Percentiles rank a stretch among this genome's conserved stretches.
These are phyloP conservation scores for Heracleum sosnowskyi DNA, from an alignment of 129 eudicot species.

Conservation along the genomic window DNA sequence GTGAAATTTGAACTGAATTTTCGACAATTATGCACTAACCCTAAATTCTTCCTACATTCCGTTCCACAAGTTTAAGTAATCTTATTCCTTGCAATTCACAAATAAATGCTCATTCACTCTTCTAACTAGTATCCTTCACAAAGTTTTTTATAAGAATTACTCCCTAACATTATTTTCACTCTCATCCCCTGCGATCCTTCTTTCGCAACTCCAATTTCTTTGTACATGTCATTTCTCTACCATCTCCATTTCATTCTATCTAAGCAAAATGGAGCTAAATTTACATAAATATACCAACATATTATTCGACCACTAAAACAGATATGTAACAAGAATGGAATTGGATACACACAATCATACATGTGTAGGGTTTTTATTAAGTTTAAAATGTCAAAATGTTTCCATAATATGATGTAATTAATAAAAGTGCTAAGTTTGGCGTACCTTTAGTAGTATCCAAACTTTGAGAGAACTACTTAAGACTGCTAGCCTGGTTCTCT, in stretches of 20 bases:
- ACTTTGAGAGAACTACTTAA: slow-evolving; percentile 91
- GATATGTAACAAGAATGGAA: background rate
- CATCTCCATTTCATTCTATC: background rate
- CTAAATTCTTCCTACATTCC: background rate
- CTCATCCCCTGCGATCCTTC: background rate
- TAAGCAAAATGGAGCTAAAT: background rate
- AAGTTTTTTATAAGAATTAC: background rate
- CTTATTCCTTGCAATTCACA: background rate
- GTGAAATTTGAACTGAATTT: background rate
- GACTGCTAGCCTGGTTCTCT: slow-evolving; percentile 61
- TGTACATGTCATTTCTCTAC: background rate
- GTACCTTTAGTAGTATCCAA: slow-evolving; percentile 88
- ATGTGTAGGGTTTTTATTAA: background rate
- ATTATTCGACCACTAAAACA: background rate
- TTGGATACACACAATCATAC: background rate
- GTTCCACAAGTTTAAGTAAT: background rate
- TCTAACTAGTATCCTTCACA: background rate
- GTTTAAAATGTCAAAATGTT: background rate
- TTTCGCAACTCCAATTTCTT: background rate
- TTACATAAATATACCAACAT: background rate
- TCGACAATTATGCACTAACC: background rate
- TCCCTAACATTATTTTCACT: background rate
- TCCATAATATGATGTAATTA: background rate
- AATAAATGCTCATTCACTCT: background rate
- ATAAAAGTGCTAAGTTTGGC: slow-evolving; percentile 1